Conservation (phyloP, 202 grass and related monocot genomes). For the Zoysia matrella region DNA sequence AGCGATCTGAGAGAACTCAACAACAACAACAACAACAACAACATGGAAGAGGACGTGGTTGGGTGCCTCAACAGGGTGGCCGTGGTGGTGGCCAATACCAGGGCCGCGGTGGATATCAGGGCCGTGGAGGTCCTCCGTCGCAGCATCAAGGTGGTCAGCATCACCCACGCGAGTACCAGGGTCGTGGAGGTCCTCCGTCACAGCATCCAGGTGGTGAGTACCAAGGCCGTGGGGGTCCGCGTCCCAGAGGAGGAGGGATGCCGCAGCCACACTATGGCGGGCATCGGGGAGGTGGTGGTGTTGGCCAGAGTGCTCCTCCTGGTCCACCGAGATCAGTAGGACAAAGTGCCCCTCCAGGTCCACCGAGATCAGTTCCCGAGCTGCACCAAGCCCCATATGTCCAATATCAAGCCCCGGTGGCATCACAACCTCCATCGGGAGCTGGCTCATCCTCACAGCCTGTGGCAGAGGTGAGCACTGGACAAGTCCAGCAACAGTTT, state of each 20-base stretch:
- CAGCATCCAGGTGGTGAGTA: too few species aligned
- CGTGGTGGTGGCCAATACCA: constrained; percentile 76
- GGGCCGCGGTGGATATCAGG: neutral
- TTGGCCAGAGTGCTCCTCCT: constrained; percentile 55
- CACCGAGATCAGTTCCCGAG: constrained; percentile 86
- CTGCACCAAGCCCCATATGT: constrained; percentile 95
- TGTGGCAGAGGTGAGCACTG: constrained; percentile 62
- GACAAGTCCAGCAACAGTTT: constrained; percentile 71
- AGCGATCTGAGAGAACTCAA: constrained; percentile 54
- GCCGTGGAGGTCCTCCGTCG: too few species aligned
- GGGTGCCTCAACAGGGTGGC: constrained; percentile 64
- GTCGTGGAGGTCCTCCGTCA: too few species aligned
- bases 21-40: constrained; percentile 21
- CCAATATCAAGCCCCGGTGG: constrained; percentile 63
- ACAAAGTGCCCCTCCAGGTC: constrained; percentile 42
- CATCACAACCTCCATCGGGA: constrained; percentile 36
- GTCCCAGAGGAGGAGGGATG: too few species aligned
- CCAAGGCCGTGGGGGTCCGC: too few species aligned
- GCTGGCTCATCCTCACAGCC: constrained; percentile 23
- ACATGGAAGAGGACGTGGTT: constrained; percentile 61
- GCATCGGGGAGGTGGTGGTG: constrained; percentile 20
- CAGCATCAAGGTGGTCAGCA: too few species aligned
- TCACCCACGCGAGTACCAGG: too few species aligned
- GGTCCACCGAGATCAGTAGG: constrained; percentile 69
- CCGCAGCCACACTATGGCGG: neutral